These are phyloP conservation scores for Ailanthus altissimus DNA, from an alignment of 345 rosid species.

Conservation along the genomic window DNA sequence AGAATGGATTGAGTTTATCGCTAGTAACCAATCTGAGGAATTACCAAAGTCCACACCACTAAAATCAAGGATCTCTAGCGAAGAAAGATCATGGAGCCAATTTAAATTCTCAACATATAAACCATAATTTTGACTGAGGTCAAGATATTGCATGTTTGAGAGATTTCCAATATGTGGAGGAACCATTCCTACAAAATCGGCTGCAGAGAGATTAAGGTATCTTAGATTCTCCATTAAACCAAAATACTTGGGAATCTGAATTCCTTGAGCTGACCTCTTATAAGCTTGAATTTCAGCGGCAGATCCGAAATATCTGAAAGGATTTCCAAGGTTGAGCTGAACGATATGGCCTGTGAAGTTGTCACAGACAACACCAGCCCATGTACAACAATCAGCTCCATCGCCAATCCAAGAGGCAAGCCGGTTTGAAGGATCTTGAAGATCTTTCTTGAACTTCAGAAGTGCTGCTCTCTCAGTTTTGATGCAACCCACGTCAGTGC, in stretches of 20 bases:
- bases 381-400: too few relatives aligned
- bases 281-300: too few relatives aligned
- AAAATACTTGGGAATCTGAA: not conserved
- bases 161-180: not conserved
- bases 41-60: not conserved
- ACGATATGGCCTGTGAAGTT: too few relatives aligned
- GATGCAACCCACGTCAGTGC: too few relatives aligned
- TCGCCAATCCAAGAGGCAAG: too few relatives aligned
- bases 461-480: too few relatives aligned
- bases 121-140: not conserved
- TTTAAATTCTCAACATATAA: not conserved
- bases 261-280: too few relatives aligned
- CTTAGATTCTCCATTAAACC: not conserved
- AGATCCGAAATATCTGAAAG: too few relatives aligned
- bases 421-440: too few relatives aligned
- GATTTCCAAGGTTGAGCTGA: too few relatives aligned
- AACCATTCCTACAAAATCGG: not conserved
- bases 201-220: not conserved
- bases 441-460: too few relatives aligned
- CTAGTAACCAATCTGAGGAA: not conserved
- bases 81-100: not conserved
- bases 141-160: constrained; percentile 1
- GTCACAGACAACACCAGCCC: too few relatives aligned
- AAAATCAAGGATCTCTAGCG: not conserved
- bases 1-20: not conserved